Percentiles rank a stretch among this genome's conserved stretches.
Evolutionary conservation across 768 basidiomycete species (phyloP).

Genomic region (Boletus sp.): DNA sequence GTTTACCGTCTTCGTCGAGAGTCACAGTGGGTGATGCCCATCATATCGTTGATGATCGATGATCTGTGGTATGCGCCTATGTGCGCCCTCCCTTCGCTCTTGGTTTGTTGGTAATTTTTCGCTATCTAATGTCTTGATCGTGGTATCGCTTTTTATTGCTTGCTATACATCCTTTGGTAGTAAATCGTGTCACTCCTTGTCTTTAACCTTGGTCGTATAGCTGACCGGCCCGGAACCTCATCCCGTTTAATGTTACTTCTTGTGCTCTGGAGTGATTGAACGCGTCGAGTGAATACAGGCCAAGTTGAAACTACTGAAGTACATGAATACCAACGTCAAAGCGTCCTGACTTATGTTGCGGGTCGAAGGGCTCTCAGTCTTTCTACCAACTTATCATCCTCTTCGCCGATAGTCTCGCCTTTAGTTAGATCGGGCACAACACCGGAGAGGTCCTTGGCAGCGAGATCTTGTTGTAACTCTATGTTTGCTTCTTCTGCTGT

Average conservation of each 20-base stretch:
- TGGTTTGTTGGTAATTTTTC: constrained; percentile 26
- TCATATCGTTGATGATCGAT: not conserved
- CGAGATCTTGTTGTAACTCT: constrained; percentile 88
- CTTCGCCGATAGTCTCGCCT: constrained; percentile 60
- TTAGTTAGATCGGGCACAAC: constrained; percentile 55
- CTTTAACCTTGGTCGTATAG: not conserved
- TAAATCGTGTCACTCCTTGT: constrained; percentile 14
- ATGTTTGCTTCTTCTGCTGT: constrained; percentile 97
- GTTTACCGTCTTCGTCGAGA: constrained; percentile 55
- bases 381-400: constrained; percentile 80
- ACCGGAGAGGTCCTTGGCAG: constrained; percentile 52
- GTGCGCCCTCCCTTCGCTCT: constrained; percentile 7
- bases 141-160: constrained; percentile 19
- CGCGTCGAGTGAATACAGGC: not conserved
- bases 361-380: constrained; percentile 86
- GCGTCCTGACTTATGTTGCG: constrained; percentile 43
- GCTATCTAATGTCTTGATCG: constrained; percentile 19
- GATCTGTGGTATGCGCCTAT: constrained; percentile 4
- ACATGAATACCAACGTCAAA: constrained; percentile 3
- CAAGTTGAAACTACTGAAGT: constrained; percentile 1
- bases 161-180: constrained; percentile 11
- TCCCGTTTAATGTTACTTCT: constrained; percentile 9
- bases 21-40: constrained; percentile 21
- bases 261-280: not conserved
- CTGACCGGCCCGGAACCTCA: constrained; percentile 3